phyloP scores from a whole-genome alignment of 768 basidiomycete species.

The Dentipellis fragilis region DNA sequence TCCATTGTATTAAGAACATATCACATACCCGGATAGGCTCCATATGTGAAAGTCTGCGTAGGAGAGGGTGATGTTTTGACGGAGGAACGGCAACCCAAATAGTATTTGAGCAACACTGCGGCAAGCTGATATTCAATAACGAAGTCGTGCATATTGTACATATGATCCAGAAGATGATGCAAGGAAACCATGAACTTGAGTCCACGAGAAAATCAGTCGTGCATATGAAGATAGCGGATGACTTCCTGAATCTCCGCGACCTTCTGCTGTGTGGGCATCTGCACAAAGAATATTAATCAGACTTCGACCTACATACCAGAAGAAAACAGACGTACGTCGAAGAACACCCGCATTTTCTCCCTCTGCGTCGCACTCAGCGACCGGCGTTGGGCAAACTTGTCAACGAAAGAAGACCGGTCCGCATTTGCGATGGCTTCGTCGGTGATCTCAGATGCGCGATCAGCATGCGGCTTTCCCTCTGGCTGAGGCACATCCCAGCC shows the following conservation, averaged over 20 bases:
- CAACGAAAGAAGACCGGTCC: constrained; percentile 30
- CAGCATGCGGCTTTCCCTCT: background rate
- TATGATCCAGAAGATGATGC: too few relatives aligned
- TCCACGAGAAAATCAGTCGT: background rate
- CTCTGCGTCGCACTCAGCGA: constrained; percentile 29
- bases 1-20: too few relatives aligned
- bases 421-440: constrained; percentile 1
- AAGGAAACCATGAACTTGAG: too few relatives aligned
- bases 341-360: constrained; percentile 40
- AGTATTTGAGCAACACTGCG: too few relatives aligned
- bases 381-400: constrained; percentile 32
- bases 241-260: constrained; percentile 40
- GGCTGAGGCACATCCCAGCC: too few relatives aligned
- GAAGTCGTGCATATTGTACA: too few relatives aligned
- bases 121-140: too few relatives aligned
- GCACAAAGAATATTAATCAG: background rate
- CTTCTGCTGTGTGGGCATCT: constrained; percentile 51
- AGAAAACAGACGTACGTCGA: constrained; percentile 29
- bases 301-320: background rate
- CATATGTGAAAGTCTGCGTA: too few relatives aligned
- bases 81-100: too few relatives aligned
- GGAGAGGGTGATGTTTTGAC: too few relatives aligned
- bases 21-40: too few relatives aligned
- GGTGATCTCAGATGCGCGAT: background rate
- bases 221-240: constrained; percentile 27